Evolutionary conservation across 768 basidiomycete genomes (phyloP), one percentile per base, ranked within the genome.

Genomic region (Mycena belliarum): DNA sequence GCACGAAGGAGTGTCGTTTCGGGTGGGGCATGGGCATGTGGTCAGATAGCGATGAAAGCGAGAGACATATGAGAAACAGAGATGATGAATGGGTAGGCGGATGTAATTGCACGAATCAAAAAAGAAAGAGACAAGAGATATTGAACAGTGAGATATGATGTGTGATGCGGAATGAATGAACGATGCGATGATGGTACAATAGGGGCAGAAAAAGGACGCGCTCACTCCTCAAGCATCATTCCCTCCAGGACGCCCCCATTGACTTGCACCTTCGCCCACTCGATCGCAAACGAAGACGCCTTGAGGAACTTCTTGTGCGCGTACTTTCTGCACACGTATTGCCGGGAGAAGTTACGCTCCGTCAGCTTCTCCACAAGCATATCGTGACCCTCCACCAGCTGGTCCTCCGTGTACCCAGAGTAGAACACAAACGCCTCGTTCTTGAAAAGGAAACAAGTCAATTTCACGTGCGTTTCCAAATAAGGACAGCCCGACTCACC

Each of bases 301-400:
- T 96, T 93, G 71, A 98, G 85, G 83, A 97, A 98, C 75, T 94
- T 95, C 86, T 95, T 97, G 81, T 91, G 84, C 43, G 93, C 86
- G 73, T 98, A 99, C 78, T 99, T 98, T 80, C 90, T 90, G 84
- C 86, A 95, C 37, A 95, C 88, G 73, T 94, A 93, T 65, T 88
- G 85, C 48, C 84, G 79, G n/a, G 84, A 78, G 72, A 98, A 98
- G 64, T 85, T 84, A 8, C 82, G 75, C 63, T 93, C 91, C 2
- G 82, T 78, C 43, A 99, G 80, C 70, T 92, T 89, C 71, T 94
- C 91, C 57, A 93, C 78, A 48, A 98, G 82, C 73, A 92, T 79
- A 53, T 84, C 76, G 64, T 94, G 88, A 20, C 95, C 96, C 7
- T 85, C 83, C 44, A 86, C 69, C 38, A 99, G 79, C 70, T 98